Evolutionary conservation across 306 rosid species (phyloP), one percentile per base, ranked within the genome.

Genomic region (Quercus agrifolia): DNA sequence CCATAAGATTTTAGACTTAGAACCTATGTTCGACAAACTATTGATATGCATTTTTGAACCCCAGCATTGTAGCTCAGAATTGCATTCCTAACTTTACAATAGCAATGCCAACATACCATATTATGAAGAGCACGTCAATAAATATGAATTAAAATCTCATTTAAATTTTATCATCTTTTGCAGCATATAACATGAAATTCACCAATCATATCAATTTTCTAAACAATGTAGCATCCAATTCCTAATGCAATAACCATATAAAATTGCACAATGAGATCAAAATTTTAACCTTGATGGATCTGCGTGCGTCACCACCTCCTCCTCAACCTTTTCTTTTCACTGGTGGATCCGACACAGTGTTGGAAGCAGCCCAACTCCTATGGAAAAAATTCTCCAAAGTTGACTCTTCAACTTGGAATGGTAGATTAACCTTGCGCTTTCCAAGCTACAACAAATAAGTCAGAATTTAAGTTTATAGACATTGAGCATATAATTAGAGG

Each of bases 221-320:
- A n/a, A 46, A 75, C 80, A 77, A 33, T 18, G 49, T 13, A 9
- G 62, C 54, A 77, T 77, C 14, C 11, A 77, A 14, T 41, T 44
- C 14, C 15, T 66, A 14, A 71, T 44, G 56, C 20, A 41, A 81
- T 38, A 68, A 78, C 51, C 41, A n/a, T 62, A 56, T 3, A 41
- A 38, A 79, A 83, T 41, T 41, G 14, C 46, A 82, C 70, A 68
- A 13, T 28, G 73, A 11, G 31, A 81, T 56, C 15, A 72, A 38
- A 86, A 85, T 58, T 12, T 25, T 20, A 63, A 95, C 97, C 99
- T 95, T 46, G 98, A 84, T 68, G 90, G 87, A 80, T 95, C 95
- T 56, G 88, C 94, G 82, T 95, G 99, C 30, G 96, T 94, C 5
- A 96, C 98, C 78, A 95, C 33, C 33, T 31, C 33, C 33, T 31